Percentiles rank a stretch among this genome's conserved stretches.
These are phyloP conservation scores for Crithidia bombi DNA, from an alignment of 208 protist species.

Conservation along the genomic window DNA sequence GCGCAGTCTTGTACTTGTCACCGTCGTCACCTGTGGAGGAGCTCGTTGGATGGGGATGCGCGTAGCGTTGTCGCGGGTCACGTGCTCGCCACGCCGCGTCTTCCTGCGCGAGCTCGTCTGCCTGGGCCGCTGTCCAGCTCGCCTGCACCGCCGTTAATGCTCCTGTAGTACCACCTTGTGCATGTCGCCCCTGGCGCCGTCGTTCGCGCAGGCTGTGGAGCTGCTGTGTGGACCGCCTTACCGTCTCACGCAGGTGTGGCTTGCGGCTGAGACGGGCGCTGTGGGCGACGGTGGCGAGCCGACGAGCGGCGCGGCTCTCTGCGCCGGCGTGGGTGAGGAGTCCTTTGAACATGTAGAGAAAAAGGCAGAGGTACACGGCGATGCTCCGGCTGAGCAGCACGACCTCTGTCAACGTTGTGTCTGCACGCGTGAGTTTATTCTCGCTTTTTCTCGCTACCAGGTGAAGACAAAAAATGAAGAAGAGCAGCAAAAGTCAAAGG, in stretches of 20 bases:
- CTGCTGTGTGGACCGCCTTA: background rate
- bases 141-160: background rate
- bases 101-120: constrained; percentile 20
- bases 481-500: too few relatives aligned
- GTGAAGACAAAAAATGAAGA: background rate
- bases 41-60: background rate
- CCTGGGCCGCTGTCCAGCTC: constrained; percentile 20
- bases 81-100: constrained; percentile 11
- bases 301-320: constrained; percentile 12
- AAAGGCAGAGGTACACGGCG: too few relatives aligned
- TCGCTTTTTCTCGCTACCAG: background rate
- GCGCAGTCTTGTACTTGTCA: too few relatives aligned
- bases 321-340: background rate
- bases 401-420: too few relatives aligned
- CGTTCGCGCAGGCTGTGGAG: constrained; percentile 7
- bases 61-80: background rate
- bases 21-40: too few relatives aligned
- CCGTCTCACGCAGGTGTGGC: constrained; percentile 13
- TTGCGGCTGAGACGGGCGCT: background rate
- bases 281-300: constrained; percentile 16
- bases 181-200: background rate
- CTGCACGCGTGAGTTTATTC: too few relatives aligned
- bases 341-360: constrained; percentile 28
- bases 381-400: too few relatives aligned
- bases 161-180: background rate